A percentile compares a stretch with the other conserved stretches of the same genome.
phyloP scores from a whole-genome alignment of 1,139 yeast species.

The Diutina scorzettiae region DNA sequence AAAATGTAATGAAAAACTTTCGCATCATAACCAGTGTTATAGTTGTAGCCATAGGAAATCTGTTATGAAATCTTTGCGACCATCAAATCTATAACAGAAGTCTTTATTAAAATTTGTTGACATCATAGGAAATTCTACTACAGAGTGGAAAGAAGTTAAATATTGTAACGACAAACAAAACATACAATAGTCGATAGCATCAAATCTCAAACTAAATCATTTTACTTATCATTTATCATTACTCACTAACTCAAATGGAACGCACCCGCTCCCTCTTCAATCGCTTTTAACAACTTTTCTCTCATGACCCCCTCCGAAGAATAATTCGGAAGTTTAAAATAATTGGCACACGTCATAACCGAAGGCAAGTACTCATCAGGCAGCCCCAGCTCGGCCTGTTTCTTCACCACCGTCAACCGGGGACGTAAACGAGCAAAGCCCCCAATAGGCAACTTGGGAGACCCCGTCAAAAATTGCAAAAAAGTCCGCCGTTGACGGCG shows the following conservation, averaged over 20 bases:
- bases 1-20: too few species aligned
- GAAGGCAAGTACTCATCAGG: constrained; percentile 90
- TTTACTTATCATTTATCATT: too few species aligned
- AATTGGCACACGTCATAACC: constrained; percentile 98
- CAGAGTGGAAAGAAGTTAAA: too few species aligned
- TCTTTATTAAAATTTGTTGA: too few species aligned
- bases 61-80: too few species aligned
- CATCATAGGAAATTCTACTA: too few species aligned
- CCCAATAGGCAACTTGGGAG: constrained; percentile 88
- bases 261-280: constrained; percentile 82
- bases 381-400: constrained; percentile 55
- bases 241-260: constrained; percentile 52
- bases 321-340: constrained; percentile 80
- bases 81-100: too few species aligned
- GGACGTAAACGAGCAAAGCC: constrained; percentile 83
- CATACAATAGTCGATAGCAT: too few species aligned
- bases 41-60: too few species aligned
- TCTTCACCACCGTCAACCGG: constrained; percentile 76
- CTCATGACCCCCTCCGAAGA: constrained; percentile 49
- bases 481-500: constrained; percentile 53
- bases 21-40: too few species aligned
- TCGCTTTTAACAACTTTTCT: constrained; percentile 51
- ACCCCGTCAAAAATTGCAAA: constrained; percentile 83
- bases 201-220: too few species aligned
- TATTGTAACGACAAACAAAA: too few species aligned